These are phyloP conservation scores for Fusarium verrucosum DNA, from an alignment of 2,329 filamentous ascomycete species.

Conservation along the genomic window DNA sequence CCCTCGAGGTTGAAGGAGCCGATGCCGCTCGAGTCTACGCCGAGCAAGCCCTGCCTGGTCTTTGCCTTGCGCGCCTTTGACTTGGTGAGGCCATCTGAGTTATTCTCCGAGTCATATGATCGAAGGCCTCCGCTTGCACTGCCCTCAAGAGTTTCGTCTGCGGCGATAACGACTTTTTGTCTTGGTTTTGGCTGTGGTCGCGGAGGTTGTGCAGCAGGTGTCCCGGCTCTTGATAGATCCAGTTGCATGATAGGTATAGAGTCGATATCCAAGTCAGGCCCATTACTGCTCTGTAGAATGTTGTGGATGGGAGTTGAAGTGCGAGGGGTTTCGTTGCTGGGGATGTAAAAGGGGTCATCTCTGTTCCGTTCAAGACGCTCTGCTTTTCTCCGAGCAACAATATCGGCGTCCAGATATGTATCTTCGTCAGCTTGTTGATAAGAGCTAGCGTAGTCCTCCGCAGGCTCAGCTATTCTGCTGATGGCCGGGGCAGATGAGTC, in stretches of 20 bases:
- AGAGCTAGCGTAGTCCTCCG: conserved; percentile 60
- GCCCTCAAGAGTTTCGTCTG: conserved; percentile 75
- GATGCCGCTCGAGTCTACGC: conserved; percentile 88
- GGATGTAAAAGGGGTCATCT: conserved; percentile 96
- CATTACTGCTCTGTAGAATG: conserved; percentile 76
- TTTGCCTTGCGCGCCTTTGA: conserved; percentile 62
- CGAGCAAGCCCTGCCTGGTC: conserved; percentile 72
- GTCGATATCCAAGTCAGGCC: conserved; percentile 86
- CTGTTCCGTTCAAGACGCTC: conserved; percentile 84
- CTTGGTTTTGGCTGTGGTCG: conserved; percentile 55
- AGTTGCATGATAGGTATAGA: conserved; percentile 96
- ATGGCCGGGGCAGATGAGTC: conserved; percentile 64
- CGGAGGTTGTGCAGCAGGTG: conserved; percentile 47
- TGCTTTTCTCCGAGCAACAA: conserved; percentile 75
- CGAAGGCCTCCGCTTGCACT: conserved; percentile 58
- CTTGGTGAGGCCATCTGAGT: conserved; percentile 60
- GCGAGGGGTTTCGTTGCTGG: conserved; percentile 62
- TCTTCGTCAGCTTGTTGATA: conserved; percentile 71
- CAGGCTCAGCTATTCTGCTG: conserved; percentile 60
- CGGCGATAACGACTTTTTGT: conserved; percentile 72
- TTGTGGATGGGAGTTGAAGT: conserved; percentile 81
- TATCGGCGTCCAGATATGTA: conserved; percentile 75
- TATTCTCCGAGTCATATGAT: conserved; percentile 65
- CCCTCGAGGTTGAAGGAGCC: conserved; percentile 73
- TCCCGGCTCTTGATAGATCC: conserved; percentile 69